Evolutionary conservation across 176 grass and related monocot species (phyloP), one percentile per base, ranked within the genome.

Genomic region (Elymus sibiricus): DNA sequence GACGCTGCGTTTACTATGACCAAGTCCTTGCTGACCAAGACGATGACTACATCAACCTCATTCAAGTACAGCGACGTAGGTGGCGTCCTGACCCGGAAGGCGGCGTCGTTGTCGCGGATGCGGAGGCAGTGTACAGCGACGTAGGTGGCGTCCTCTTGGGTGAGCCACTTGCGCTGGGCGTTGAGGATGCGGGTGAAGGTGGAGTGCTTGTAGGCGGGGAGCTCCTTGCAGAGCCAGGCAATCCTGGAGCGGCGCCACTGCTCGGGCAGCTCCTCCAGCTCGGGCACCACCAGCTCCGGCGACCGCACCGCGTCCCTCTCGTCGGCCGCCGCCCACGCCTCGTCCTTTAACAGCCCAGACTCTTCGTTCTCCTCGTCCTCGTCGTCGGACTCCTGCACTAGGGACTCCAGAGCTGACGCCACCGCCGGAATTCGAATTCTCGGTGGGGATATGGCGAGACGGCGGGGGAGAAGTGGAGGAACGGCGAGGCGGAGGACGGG

Each of bases 211-310:
- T 99, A 89, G 39, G 97, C 79, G n/a, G 97, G 97, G 63, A 96
- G 92, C 85, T 99, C 97, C 92, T 99, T 99, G 80, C 97, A 99
- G 53, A 99, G 97, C 97, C 97, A 99, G 6, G 97, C 97, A 37
- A 99, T 94, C 88, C 85, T 92, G 7, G 97, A 87, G 70, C 97
- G 88, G 86, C 97, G 88, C 97, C 97, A 99, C 82, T 91, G 82
- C 97, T 99, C 97, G 9, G 94, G 94, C 55, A 99, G 85, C 70
- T 96, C 97, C 79, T 95, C 97, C 49, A 99, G 89, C 80, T 96
- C 91, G 31, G 80, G 80, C 82, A 94, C 92, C 76, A 90, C 79
- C 71, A 98, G 82, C 63, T 89, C 90, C 24, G 92, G 97, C 14
- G 94, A 93, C 63, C 86, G 43, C 40, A 92, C 64, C 55, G 88